These are phyloP conservation scores for Paralagenidium karlingii DNA, from an alignment of 352 stramenopile species.

Conservation along the genomic window DNA sequence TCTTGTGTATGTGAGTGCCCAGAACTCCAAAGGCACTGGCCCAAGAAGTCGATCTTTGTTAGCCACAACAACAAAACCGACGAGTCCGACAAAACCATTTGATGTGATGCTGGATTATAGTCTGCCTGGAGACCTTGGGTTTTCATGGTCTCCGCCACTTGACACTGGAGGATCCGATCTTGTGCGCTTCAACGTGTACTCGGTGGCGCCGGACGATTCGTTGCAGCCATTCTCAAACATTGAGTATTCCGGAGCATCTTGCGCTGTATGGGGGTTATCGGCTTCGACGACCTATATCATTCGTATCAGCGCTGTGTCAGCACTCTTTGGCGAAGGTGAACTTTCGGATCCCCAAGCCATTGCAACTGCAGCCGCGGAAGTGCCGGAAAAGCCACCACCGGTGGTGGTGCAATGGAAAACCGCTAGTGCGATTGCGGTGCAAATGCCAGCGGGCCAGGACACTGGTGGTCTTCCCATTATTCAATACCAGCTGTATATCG, in stretches of 20 bases:
- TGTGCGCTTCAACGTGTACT: conserved; percentile 35
- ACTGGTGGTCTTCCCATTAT: conserved; percentile 27
- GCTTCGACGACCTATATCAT: conserved; percentile 29
- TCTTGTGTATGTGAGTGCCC: conserved; percentile 14
- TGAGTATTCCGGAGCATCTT: conserved; percentile 15
- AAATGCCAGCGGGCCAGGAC: conserved; percentile 35
- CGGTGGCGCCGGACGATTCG: conserved; percentile 3
- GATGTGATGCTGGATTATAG: conserved; percentile 18
- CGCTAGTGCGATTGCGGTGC: conserved; percentile 34
- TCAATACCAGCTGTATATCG: conserved; percentile 23
- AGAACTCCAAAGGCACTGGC: conserved; percentile 17
- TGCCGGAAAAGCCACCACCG: conserved; percentile 21
- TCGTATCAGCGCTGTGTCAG: conserved; percentile 18
- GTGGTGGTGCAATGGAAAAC: conserved; percentile 16
- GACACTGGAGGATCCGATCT: conserved; percentile 32
- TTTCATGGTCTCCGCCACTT: conserved; percentile 28
- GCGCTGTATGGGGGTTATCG: conserved; percentile 18
- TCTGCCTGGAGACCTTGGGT: conserved; percentile 21
- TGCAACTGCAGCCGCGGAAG: conserved; percentile 18
- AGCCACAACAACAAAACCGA: conserved; percentile 11
- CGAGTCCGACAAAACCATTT: conserved; percentile 12
- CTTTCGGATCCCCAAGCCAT: conserved; percentile 13
- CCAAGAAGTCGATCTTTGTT: conserved; percentile 8
- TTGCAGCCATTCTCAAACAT: conserved; percentile 11
- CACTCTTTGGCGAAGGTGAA: conserved; percentile 11